Percentiles rank a stretch among this genome's conserved stretches.
Conservation (phyloP, 768 basidiomycete species). For the Thelephora aurantiotincta region DNA sequence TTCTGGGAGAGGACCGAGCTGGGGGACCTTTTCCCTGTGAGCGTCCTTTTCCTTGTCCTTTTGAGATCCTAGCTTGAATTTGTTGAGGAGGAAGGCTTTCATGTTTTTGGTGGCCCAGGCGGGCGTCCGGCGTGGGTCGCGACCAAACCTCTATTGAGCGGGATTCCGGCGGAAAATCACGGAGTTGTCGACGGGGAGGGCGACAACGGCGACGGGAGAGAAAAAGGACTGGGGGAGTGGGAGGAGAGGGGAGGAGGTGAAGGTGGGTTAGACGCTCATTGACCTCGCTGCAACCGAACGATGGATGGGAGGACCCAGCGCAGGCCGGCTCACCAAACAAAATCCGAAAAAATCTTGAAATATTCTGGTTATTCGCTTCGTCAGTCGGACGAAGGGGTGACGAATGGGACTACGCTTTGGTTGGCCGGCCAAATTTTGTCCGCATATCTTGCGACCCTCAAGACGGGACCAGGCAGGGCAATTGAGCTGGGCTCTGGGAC, state of each 20-base stretch:
- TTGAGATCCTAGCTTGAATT: conserved; percentile 44
- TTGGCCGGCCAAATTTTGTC: conserved; percentile 68
- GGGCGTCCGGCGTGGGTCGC: conserved; percentile 3
- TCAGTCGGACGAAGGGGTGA: conserved; percentile 44
- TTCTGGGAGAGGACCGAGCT: conserved; percentile 43
- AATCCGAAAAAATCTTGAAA: conserved; percentile 33
- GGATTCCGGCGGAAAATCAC: conserved; percentile 1
- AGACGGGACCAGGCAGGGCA: conserved; percentile 18
- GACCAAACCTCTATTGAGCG: conserved; percentile 1
- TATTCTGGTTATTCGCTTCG: conserved; percentile 27
- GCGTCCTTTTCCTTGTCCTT: conserved; percentile 32
- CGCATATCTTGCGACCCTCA: conserved; percentile 32
- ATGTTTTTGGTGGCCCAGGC: conserved; percentile 23
- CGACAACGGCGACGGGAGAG: conserved; percentile 7
- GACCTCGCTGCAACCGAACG: not conserved
- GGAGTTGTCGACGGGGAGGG: conserved; percentile 7
- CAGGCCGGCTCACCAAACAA: conserved; percentile 48
- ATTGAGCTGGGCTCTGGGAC: conserved; percentile 78
- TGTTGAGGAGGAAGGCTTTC: conserved; percentile 68
- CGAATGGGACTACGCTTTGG: conserved; percentile 80
- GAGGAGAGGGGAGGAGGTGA: conserved; percentile 3
- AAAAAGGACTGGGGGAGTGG: conserved; percentile 9
- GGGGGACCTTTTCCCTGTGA: conserved; percentile 45
- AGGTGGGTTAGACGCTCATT: conserved; percentile 5
- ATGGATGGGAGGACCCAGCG: too few species aligned